Conservation (phyloP, 2,329 filamentous ascomycete genomes). For the Pestalotiopsis sp. region DNA sequence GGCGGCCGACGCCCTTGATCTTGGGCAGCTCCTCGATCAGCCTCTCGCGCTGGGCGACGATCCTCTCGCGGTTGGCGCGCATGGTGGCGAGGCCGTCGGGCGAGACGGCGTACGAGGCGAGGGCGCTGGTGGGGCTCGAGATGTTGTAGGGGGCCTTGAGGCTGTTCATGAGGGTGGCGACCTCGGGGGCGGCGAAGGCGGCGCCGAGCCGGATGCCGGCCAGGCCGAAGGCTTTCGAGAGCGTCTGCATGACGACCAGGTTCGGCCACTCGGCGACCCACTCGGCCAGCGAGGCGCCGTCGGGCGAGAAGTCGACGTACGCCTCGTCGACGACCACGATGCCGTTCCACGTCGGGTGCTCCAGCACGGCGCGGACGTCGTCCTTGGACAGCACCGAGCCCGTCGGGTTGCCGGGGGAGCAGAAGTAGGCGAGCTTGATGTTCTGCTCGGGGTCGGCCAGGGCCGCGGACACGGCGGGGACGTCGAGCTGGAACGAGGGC, state of each 20-base stretch:
- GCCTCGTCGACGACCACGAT: slow-evolving; percentile 89
- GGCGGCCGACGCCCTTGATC: slow-evolving; percentile 75
- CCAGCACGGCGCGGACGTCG: slow-evolving; percentile 71
- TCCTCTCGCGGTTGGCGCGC: slow-evolving; percentile 66
- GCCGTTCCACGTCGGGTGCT: slow-evolving; percentile 93
- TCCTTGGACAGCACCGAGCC: slow-evolving; percentile 74
- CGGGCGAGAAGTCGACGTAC: slow-evolving; percentile 88
- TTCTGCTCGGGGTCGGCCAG: slow-evolving; percentile 54
- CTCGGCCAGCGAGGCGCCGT: slow-evolving; percentile 79
- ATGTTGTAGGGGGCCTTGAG: slow-evolving; percentile 98
- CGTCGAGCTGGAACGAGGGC: slow-evolving; percentile 73
- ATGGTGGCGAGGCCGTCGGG: slow-evolving; percentile 70
- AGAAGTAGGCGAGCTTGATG: slow-evolving; percentile 90
- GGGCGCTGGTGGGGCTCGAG: slow-evolving; percentile 78
- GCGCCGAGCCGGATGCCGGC: slow-evolving; percentile 89
- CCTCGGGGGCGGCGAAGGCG: slow-evolving; percentile 73
- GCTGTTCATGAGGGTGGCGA: slow-evolving; percentile 82
- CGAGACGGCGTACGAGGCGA: slow-evolving; percentile 74
- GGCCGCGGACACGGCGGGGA: slow-evolving; percentile 64
- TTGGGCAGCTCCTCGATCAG: slow-evolving; percentile 71
- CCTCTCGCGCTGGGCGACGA: slow-evolving; percentile 76
- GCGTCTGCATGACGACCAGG: slow-evolving; percentile 94
- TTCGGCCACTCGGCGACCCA: slow-evolving; percentile 94
- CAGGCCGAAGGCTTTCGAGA: slow-evolving; percentile 97
- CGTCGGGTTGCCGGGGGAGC: slow-evolving; percentile 94